phyloP scores from a whole-genome alignment of 495 filamentous ascomycete genomes.

The Penicillium steckii region DNA sequence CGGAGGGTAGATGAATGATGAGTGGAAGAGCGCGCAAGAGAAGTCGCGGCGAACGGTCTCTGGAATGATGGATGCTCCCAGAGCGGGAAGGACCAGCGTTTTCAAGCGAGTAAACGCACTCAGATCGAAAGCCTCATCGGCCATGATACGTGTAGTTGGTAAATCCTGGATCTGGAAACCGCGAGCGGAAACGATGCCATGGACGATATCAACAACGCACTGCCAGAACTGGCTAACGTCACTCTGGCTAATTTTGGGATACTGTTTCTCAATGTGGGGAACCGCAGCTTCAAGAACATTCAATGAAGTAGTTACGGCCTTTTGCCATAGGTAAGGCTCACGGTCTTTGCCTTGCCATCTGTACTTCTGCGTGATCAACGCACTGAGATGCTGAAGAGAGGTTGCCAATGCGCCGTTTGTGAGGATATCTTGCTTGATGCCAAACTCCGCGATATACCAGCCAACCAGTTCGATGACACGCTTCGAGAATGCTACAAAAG shows the following conservation, averaged over 20 bases:
- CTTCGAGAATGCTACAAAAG: constrained; percentile 85
- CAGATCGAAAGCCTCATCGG: constrained; percentile 76
- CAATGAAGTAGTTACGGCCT: constrained; percentile 68
- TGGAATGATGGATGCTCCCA: constrained; percentile 63
- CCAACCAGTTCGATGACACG: constrained; percentile 68
- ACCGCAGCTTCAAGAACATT: constrained; percentile 67
- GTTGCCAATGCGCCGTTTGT: constrained; percentile 57
- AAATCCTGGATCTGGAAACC: constrained; percentile 32
- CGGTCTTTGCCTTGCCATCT: constrained; percentile 57
- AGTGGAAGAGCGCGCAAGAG: constrained; percentile 72
- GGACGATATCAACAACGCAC: constrained; percentile 35
- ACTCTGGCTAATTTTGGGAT: constrained; percentile 26
- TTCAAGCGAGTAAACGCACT: constrained; percentile 66
- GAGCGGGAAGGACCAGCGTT: constrained; percentile 67
- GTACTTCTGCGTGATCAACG: constrained; percentile 75
- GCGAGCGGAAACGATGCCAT: constrained; percentile 42
- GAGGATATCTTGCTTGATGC: constrained; percentile 64
- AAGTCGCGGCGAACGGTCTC: constrained; percentile 70
- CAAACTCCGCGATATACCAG: constrained; percentile 60
- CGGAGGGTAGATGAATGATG: constrained; percentile 75
- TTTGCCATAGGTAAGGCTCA: constrained; percentile 71
- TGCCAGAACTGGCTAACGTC: constrained; percentile 43
- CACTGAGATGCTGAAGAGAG: constrained; percentile 61
- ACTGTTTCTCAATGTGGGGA: constrained; percentile 56
- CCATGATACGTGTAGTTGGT: constrained; percentile 22